These are phyloP conservation scores for Ascochyta rabiei DNA, from an alignment of 2,329 filamentous ascomycete genomes.

Conservation along the genomic window DNA sequence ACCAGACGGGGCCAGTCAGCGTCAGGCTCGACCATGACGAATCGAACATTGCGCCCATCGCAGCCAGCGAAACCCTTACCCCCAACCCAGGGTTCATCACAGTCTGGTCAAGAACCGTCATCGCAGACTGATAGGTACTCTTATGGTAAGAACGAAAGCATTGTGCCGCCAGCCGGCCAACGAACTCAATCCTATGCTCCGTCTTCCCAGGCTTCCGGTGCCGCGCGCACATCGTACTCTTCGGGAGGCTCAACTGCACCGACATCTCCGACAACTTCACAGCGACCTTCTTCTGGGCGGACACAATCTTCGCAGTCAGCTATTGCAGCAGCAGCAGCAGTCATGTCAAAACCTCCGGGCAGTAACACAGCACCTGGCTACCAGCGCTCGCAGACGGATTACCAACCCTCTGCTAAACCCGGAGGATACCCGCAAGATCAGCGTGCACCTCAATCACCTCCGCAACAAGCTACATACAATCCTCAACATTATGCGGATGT, in stretches of 20 bases:
- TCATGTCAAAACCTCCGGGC: slow-evolving; percentile 47
- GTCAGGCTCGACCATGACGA: slow-evolving; percentile 58
- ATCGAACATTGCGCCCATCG: slow-evolving; percentile 26
- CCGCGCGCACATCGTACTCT: slow-evolving; percentile 55
- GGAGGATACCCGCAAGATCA: slow-evolving; percentile 49
- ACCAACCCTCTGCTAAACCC: slow-evolving; percentile 39
- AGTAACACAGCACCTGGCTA: slow-evolving; percentile 49
- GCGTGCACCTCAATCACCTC: slow-evolving; percentile 50
- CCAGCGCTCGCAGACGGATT: slow-evolving; percentile 53
- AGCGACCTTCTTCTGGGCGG: slow-evolving; percentile 54
- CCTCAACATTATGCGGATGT: slow-evolving; percentile 73
- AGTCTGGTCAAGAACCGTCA: slow-evolving; percentile 49
- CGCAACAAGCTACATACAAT: slow-evolving; percentile 70
- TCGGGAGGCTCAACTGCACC: slow-evolving; percentile 46
- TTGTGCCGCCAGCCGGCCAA: slow-evolving; percentile 45
- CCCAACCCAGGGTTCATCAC: slow-evolving; percentile 39
- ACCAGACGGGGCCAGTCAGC: slow-evolving; percentile 72
- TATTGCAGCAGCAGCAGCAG: slow-evolving; percentile 55
- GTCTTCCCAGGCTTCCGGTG: slow-evolving; percentile 52
- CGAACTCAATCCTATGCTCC: slow-evolving; percentile 50
- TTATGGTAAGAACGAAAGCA: slow-evolving; percentile 23
- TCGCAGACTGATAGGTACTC: slow-evolving; percentile 17
- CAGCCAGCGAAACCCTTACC: slow-evolving; percentile 55
- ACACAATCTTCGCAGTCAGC: slow-evolving; percentile 56
- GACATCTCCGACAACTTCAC: slow-evolving; percentile 54